A percentile compares a stretch with the other conserved stretches of the same genome.
Evolutionary conservation across 345 rosid species (phyloP).

Genomic region (Turritis glabra): DNA sequence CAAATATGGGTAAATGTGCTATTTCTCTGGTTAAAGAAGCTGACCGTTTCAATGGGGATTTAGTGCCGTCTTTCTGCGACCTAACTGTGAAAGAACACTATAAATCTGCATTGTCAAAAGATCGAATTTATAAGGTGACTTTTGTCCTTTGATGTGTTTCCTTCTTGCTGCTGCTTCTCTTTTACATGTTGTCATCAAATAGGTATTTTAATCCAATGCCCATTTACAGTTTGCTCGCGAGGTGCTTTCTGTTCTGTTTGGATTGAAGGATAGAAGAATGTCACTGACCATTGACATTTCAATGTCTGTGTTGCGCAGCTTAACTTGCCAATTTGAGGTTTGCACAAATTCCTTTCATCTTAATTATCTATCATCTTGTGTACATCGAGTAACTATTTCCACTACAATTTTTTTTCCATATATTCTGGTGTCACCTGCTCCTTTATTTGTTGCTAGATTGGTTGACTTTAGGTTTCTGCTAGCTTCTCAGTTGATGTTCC

Average conservation of each 20-base stretch:
- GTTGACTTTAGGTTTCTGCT: conserved; percentile 21
- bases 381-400: background rate
- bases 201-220: background rate
- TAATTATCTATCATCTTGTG: background rate
- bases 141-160: conserved; percentile 11
- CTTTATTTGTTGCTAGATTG: conserved; percentile 1
- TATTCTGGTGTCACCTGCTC: conserved; percentile 25
- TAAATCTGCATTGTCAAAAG: conserved; percentile 53
- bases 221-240: conserved; percentile 64
- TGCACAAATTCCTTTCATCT: conserved; percentile 18
- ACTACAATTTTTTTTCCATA: background rate
- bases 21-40: conserved; percentile 56
- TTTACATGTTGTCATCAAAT: conserved; percentile 5
- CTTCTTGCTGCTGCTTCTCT: background rate
- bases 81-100: conserved; percentile 52
- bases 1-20: conserved; percentile 54
- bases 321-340: conserved; percentile 64
- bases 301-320: conserved; percentile 41
- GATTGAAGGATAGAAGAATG: conserved; percentile 40
- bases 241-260: conserved; percentile 59
- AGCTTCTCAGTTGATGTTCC: conserved; percentile 13
- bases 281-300: conserved; percentile 45
- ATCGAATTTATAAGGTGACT: conserved; percentile 68
- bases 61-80: conserved; percentile 46
- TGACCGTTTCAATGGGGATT: conserved; percentile 45